phyloP scores from a whole-genome alignment of 305 asterid genomes.

The Ajuga reptans region DNA sequence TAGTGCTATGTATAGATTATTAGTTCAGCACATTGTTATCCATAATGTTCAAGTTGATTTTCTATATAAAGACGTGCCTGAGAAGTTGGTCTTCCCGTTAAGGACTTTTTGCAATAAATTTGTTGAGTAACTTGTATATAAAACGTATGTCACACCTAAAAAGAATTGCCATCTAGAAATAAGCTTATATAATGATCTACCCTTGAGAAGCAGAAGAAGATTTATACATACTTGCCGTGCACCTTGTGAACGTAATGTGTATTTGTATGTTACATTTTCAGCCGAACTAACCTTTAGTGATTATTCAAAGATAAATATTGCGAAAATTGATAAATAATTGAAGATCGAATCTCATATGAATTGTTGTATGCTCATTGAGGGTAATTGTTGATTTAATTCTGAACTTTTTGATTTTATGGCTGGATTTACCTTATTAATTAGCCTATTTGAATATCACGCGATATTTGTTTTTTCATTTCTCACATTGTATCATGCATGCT shows the following conservation, averaged over 20 bases:
- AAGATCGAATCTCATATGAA: background rate
- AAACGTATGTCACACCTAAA: background rate
- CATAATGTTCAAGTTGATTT: constrained; percentile 9
- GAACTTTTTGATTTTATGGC: constrained; percentile 11
- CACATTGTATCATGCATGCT: background rate
- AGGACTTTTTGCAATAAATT: background rate
- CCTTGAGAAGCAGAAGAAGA: background rate
- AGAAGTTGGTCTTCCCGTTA: background rate
- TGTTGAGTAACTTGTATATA: background rate
- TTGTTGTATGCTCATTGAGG: background rate
- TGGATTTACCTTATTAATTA: background rate
- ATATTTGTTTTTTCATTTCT: background rate
- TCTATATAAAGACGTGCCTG: background rate
- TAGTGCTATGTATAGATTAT: background rate
- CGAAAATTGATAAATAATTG: background rate
- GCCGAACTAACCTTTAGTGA: background rate
- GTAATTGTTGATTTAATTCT: background rate
- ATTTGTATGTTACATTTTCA: background rate
- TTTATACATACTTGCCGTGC: background rate
- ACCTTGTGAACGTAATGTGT: background rate
- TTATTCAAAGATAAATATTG: background rate
- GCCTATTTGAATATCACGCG: background rate
- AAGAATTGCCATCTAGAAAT: constrained; percentile 4
- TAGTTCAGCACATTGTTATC: background rate
- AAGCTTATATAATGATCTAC: constrained; percentile 7